Evolutionary conservation across 139 green algal species (phyloP).

Genomic region (Chlamydomonas incerta): DNA sequence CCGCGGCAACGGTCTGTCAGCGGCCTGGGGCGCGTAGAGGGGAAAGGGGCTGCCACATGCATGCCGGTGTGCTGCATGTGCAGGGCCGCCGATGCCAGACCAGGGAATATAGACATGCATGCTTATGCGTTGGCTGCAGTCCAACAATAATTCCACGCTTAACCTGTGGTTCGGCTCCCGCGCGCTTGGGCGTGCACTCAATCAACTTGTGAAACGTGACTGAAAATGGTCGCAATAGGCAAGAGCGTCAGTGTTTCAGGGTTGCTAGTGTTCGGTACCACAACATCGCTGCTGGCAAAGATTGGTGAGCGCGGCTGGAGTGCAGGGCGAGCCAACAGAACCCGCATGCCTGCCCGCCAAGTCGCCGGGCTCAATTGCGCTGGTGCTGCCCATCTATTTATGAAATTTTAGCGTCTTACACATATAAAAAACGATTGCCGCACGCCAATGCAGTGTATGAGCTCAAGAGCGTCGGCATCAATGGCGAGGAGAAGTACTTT

Average conservation of each 20-base stretch:
- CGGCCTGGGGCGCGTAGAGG: too few species aligned
- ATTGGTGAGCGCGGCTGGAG: slow-evolving; percentile 66
- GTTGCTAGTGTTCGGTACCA: slow-evolving; percentile 86
- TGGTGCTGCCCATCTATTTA: too few species aligned
- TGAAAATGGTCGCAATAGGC: slow-evolving; percentile 33
- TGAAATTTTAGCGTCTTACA: too few species aligned
- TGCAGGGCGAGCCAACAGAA: too few species aligned
- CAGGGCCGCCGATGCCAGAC: too few species aligned
- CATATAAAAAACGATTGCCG: too few species aligned
- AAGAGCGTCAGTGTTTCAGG: slow-evolving; percentile 64
- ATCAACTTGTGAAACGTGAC: background rate
- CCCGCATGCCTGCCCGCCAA: background rate
- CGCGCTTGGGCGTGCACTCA: background rate
- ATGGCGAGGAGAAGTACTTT: slow-evolving; percentile 71
- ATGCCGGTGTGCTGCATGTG: too few species aligned
- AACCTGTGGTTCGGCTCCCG: background rate
- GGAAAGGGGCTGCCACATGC: too few species aligned
- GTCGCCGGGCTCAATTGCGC: background rate
- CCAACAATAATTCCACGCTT: too few species aligned
- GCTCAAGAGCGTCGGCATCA: slow-evolving; percentile 53
- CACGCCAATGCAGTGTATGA: slow-evolving; percentile 71
- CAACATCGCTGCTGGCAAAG: slow-evolving; percentile 85
- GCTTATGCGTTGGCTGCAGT: too few species aligned
- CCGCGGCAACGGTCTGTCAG: too few species aligned
- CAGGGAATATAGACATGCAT: too few species aligned